phyloP scores from a whole-genome alignment of 1,284 basidiomycete species.

The Cutaneotrichosporon curvatum region DNA sequence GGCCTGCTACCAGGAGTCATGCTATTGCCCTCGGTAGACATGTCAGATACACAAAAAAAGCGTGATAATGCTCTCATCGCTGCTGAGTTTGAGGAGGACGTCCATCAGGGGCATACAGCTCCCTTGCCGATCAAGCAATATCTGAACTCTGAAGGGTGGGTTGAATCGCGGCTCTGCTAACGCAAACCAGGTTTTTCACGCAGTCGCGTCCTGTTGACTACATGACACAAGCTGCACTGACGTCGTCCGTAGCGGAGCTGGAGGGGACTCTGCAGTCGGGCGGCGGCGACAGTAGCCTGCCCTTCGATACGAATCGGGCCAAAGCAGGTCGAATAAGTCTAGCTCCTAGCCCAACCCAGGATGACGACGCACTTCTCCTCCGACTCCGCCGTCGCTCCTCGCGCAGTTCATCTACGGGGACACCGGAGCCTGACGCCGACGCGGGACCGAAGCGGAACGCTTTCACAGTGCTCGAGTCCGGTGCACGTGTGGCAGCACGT shows the following conservation, averaged over 20 bases:
- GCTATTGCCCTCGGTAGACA: conserved; percentile 26
- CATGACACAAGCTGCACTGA: neutral
- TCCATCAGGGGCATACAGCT: conserved; percentile 6
- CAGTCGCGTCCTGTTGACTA: conserved; percentile 31
- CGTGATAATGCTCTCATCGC: conserved; percentile 38
- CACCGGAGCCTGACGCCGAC: neutral
- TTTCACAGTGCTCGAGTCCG: conserved; percentile 5
- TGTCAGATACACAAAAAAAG: conserved; percentile 36
- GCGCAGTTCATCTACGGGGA: neutral
- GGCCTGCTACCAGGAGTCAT: conserved; percentile 24
- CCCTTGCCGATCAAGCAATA: conserved; percentile 22
- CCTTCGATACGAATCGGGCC: no score
- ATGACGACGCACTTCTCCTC: conserved; percentile 7
- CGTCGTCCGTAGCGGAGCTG: no score
- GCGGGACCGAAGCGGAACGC: conserved; percentile 2
- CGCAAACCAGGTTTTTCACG: conserved; percentile 33
- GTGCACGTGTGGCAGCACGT: neutral
- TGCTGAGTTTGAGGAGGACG: conserved; percentile 25
- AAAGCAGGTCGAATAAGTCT: no score
- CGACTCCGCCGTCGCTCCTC: conserved; percentile 21
- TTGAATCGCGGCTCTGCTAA: neutral
- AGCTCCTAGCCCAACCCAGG: conserved; percentile 6
- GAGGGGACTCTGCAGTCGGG: no score
- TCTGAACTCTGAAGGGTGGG: conserved; percentile 39
- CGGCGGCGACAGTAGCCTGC: no score